phyloP scores from a whole-genome alignment of 805 yeast species.

The Zygosaccharomyces gambellarensis region DNA sequence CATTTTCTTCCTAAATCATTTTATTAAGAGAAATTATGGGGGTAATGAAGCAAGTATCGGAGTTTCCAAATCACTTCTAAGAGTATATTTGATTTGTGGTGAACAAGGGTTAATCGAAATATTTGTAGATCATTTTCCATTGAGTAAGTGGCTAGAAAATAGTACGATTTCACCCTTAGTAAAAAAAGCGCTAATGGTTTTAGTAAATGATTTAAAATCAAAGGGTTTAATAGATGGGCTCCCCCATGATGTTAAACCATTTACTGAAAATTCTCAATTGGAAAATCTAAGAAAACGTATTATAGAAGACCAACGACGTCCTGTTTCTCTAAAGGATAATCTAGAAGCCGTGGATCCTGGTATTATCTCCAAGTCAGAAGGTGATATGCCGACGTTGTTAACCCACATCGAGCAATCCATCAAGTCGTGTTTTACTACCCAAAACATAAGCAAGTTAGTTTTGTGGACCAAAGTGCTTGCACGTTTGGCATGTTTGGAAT shows the following conservation, averaged over 20 bases:
- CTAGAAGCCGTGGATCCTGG: conserved; percentile 13
- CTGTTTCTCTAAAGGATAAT: conserved; percentile 7
- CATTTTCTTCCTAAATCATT: conserved; percentile 13
- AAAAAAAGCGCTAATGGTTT: neutral
- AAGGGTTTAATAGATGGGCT: neutral
- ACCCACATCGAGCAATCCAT: conserved; percentile 17
- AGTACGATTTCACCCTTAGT: neutral
- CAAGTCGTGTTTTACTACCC: conserved; percentile 15
- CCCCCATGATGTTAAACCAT: conserved; percentile 10
- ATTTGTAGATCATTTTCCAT: conserved; percentile 19
- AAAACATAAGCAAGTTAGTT: conserved; percentile 15
- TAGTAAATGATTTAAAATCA: neutral
- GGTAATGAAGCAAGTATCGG: conserved; percentile 5
- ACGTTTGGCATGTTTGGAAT: conserved; percentile 23
- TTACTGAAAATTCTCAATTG: conserved; percentile 18
- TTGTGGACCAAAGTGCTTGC: conserved; percentile 22
- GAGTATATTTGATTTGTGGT: conserved; percentile 21
- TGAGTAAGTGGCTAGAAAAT: conserved; percentile 17
- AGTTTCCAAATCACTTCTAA: conserved; percentile 22
- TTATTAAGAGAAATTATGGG: conserved; percentile 12
- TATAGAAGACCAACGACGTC: neutral
- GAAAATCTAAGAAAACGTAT: conserved; percentile 21
- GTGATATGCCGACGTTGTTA: conserved; percentile 8
- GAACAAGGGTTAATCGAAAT: conserved; percentile 7
- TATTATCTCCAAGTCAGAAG: conserved; percentile 5